Evolutionary conservation across 805 yeast species (phyloP).

Genomic region (Pichia heedii): DNA sequence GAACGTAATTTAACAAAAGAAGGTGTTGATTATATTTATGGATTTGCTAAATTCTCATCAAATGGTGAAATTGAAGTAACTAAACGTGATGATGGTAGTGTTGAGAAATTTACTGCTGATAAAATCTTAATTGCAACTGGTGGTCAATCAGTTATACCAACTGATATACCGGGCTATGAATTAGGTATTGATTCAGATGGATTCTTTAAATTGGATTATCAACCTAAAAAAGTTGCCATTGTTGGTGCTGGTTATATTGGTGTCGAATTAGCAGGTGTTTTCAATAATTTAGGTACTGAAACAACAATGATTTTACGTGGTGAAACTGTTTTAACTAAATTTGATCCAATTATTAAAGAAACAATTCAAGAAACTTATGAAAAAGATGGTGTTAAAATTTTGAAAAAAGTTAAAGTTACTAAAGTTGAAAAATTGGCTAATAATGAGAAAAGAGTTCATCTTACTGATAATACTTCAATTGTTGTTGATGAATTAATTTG

Average conservation of each 20-base stretch:
- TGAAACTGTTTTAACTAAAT: constrained; percentile 79
- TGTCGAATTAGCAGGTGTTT: constrained; percentile 90
- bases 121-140: constrained; percentile 88
- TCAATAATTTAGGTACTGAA: constrained; percentile 78
- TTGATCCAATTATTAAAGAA: constrained; percentile 72
- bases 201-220: constrained; percentile 68
- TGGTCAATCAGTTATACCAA: constrained; percentile 72
- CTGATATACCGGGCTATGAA: constrained; percentile 68
- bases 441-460: constrained; percentile 42
- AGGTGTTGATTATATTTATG: constrained; percentile 79
- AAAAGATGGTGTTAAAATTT: constrained; percentile 73
- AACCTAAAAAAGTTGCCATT: constrained; percentile 87
- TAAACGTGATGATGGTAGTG: constrained; percentile 50
- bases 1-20: constrained; percentile 81
- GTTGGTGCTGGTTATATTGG: constrained; percentile 99
- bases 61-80: constrained; percentile 74
- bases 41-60: constrained; percentile 71
- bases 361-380: constrained; percentile 75
- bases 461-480: constrained; percentile 34
- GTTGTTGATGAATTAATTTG: constrained; percentile 78
- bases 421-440: constrained; percentile 38
- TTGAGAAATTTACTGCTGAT: constrained; percentile 58
- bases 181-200: constrained; percentile 85
- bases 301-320: constrained; percentile 87
- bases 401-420: constrained; percentile 50